Conservation (phyloP, 2,329 filamentous ascomycete species). For the Laburnicola sp. region DNA sequence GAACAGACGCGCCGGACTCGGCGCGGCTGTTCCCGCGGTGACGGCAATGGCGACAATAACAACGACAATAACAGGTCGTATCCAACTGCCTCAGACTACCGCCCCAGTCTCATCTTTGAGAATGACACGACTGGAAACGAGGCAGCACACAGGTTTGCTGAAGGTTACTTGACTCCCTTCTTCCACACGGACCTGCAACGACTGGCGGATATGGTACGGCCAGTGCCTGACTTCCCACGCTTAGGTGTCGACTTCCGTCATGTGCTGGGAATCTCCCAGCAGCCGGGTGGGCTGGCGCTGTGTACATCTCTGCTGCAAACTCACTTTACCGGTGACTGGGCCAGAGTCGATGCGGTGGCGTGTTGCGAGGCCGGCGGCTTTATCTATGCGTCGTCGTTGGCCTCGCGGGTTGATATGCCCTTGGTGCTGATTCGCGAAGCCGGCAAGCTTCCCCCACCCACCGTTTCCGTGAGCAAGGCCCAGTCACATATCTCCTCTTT, state of each 20-base stretch:
- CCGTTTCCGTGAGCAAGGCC: conserved; percentile 52
- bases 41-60: conserved; percentile 15
- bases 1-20: conserved; percentile 45
- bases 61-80: conserved; percentile 23
- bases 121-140: conserved; percentile 55
- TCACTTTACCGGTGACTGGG: conserved; percentile 55
- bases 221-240: conserved; percentile 56
- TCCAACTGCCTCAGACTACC: conserved; percentile 33
- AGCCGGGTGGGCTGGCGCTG: conserved; percentile 54
- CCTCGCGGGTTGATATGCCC: conserved; percentile 46
- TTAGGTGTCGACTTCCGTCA: conserved; percentile 60
- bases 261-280: conserved; percentile 59
- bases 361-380: conserved; percentile 63
- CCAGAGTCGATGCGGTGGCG: conserved; percentile 50
- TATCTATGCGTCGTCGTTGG: conserved; percentile 58
- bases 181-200: conserved; percentile 51
- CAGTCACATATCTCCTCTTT: conserved; percentile 59
- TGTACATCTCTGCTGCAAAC: conserved; percentile 56
- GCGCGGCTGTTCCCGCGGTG: conserved; percentile 30
- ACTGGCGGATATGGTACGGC: conserved; percentile 56
- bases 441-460: conserved; percentile 63
- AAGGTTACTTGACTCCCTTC: conserved; percentile 50
- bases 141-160: conserved; percentile 48
- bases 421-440: conserved; percentile 58
- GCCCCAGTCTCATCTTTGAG: conserved; percentile 54